Evolutionary conservation across 108 stramenopile genomes (phyloP).

Genomic region (Skeletonema costatum): DNA sequence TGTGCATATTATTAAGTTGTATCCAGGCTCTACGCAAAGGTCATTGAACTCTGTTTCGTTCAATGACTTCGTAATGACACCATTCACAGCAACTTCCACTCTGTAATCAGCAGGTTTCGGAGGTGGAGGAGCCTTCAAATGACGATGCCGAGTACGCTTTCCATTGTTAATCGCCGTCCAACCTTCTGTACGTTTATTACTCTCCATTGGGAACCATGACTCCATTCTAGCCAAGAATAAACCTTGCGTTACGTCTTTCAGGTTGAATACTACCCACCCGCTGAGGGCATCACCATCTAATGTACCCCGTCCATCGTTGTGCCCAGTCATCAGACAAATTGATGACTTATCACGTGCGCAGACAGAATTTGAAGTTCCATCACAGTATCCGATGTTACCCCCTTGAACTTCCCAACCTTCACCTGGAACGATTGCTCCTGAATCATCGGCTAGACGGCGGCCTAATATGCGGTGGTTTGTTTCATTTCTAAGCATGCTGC

Average conservation of each 20-base stretch:
- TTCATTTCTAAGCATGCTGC: background rate
- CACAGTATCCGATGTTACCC: constrained; percentile 45
- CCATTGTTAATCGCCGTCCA: constrained; percentile 42
- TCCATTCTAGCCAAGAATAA: constrained; percentile 52
- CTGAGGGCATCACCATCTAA: constrained; percentile 48
- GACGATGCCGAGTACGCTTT: constrained; percentile 5
- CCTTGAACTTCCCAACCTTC: constrained; percentile 44
- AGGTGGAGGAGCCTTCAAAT: constrained; percentile 31
- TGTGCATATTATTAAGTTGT: constrained; percentile 30
- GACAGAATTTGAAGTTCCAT: constrained; percentile 49
- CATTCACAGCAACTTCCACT: constrained; percentile 52
- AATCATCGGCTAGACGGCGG: background rate
- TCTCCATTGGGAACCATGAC: constrained; percentile 9
- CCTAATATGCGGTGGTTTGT: background rate
- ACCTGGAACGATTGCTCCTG: constrained; percentile 33
- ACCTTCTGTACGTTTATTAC: constrained; percentile 25
- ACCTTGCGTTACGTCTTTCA: constrained; percentile 52
- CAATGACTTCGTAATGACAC: constrained; percentile 11
- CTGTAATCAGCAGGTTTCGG: constrained; percentile 17
- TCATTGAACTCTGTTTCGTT: constrained; percentile 20
- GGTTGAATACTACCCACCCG: constrained; percentile 48
- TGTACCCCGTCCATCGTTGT: constrained; percentile 36
- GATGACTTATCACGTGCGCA: constrained; percentile 26
- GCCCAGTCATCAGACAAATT: constrained; percentile 48
- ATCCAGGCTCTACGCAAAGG: constrained; percentile 6